These are phyloP conservation scores for Magnaporthales sp. DNA, from an alignment of 2,329 filamentous ascomycete genomes.

Conservation along the genomic window DNA sequence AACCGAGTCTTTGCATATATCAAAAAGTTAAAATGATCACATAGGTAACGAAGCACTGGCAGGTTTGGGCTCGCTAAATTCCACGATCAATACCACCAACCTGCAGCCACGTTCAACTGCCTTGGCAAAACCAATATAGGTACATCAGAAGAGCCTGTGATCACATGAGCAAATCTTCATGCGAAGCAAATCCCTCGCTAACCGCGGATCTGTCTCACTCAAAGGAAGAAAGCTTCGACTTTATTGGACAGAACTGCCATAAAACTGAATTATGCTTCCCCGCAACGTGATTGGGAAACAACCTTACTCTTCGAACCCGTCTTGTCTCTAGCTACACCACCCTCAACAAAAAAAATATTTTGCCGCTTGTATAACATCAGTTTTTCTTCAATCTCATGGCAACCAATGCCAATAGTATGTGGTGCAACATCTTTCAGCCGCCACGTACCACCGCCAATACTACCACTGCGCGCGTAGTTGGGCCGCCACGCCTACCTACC, in stretches of 20 bases:
- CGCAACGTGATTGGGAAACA: neutral
- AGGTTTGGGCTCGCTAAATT: too few relatives aligned
- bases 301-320: neutral
- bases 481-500: neutral
- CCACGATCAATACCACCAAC: too few relatives aligned
- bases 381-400: neutral
- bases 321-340: neutral
- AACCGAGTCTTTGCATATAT: neutral
- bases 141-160: neutral
- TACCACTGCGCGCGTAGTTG: neutral
- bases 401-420: neutral
- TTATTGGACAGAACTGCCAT: too few relatives aligned
- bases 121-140: neutral
- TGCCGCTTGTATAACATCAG: neutral
- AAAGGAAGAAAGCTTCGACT: neutral
- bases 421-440: neutral
- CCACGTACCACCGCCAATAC: neutral
- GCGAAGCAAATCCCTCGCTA: neutral
- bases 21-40: neutral
- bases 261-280: neutral
- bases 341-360: neutral
- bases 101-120: too few relatives aligned
- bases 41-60: too few relatives aligned
- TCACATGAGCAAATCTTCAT: constrained; percentile 2
- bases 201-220: neutral